Evolutionary conservation across 2,329 filamentous ascomycete species (phyloP), one percentile per base, ranked within the genome.

Genomic region (Sarocladiaceae sp.): DNA sequence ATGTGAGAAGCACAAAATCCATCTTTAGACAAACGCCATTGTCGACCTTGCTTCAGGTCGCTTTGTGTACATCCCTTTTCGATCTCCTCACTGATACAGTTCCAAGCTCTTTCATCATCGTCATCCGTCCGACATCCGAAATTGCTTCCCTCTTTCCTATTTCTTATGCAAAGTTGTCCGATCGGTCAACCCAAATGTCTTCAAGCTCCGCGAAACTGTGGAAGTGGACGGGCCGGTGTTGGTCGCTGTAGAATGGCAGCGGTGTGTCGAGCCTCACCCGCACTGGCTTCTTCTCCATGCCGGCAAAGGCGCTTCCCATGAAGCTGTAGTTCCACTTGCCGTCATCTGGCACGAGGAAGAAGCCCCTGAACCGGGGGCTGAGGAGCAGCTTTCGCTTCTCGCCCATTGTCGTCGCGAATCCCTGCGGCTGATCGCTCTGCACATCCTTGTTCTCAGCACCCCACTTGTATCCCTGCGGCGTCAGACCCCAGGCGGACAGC

Each of bases 241-340:
- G 76, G 56, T 90, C 89, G 60, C 85, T 90, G 68, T 98, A 98
- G 68, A 95, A 97, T 7, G 85, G 75, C 53, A 83, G 66, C 15
- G 93, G 93, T 33, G 88, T 94, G 65, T 97, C 94, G 45, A 98
- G 82, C 73, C 93, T 93, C 55, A 97, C 90, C 55, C 89, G 85
- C 33, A 96, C 78, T 3, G 83, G 76, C 69, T 88, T 88, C 81
- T 96, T 97, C 69, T 95, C 89, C 51, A 95, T 76, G 32, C 82
- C 82, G 12, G 83, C 82, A 60, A 97, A 98, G 1, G 82, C 82
- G 52, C 83, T 88, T 45, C 93, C 93, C 82, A 97, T 88, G 74
- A 98, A 98, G 64, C 86, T 93, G 71, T 96, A 98, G 67, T 98
- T 98, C 93, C 93, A 98, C 49, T 85, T 76, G 50, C 82, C 83